Percentiles rank a stretch among this genome's conserved stretches.
These are phyloP conservation scores for Proliferodiscus dingleyae DNA, from an alignment of 2,329 filamentous ascomycete species.

Conservation along the genomic window DNA sequence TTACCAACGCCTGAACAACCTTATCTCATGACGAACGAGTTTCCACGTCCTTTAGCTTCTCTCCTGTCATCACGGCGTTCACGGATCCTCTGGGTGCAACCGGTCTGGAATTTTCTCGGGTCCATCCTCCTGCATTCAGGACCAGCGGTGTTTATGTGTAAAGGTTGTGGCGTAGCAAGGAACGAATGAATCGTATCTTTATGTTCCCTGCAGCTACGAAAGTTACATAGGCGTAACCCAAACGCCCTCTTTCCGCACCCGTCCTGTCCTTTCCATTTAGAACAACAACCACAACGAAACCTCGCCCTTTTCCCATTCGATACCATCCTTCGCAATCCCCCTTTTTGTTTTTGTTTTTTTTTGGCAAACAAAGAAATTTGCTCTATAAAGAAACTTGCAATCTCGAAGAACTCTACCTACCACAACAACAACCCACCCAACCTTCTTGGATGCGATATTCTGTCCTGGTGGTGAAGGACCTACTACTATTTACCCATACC, in stretches of 20 bases:
- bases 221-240: conserved; percentile 15
- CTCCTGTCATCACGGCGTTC: conserved; percentile 28
- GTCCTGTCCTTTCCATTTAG: conserved; percentile 29
- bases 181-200: conserved; percentile 22
- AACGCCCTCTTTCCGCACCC: no score
- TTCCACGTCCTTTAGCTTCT: conserved; percentile 27
- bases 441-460: no score
- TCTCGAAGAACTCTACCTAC: no score
- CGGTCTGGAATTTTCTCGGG: conserved; percentile 26
- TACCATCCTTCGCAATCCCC: neutral
- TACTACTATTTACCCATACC: no score
- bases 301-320: neutral
- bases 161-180: conserved; percentile 28
- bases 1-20: conserved; percentile 52
- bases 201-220: conserved; percentile 22
- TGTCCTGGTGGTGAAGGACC: no score
- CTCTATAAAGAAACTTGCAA: neutral
- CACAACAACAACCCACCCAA: no score
- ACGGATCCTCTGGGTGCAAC: conserved; percentile 19
- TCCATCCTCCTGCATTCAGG: conserved; percentile 19
- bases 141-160: conserved; percentile 29
- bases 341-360: no score
- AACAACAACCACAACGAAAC: neutral
- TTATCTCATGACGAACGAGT: conserved; percentile 36
- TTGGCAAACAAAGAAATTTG: no score